Conservation (phyloP, 768 basidiomycete species). For the Pleurotus giganteus region DNA sequence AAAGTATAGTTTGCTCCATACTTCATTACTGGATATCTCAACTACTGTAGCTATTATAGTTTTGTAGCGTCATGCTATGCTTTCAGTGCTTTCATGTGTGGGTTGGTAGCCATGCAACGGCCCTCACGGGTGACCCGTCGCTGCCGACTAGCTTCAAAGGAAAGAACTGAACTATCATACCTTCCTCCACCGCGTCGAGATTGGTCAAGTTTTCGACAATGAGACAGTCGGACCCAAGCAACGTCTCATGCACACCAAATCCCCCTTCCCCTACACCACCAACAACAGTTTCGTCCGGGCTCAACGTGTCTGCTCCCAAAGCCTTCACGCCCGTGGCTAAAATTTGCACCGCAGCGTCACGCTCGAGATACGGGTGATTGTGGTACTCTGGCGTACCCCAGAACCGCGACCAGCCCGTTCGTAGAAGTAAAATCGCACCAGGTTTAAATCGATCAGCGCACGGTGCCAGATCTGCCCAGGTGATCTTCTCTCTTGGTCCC, state of each 20-base stretch:
- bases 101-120: slow-evolving; percentile 47
- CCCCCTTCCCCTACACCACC: slow-evolving; percentile 33
- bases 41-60: too few relatives aligned
- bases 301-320: slow-evolving; percentile 63
- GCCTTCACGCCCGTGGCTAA: slow-evolving; percentile 50
- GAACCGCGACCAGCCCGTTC: slow-evolving; percentile 65
- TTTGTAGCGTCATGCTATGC: neutral
- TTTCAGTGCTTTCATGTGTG: neutral
- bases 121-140: slow-evolving; percentile 74
- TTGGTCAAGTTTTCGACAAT: slow-evolving; percentile 73
- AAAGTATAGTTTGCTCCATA: slow-evolving; percentile 23
- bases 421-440: slow-evolving; percentile 51
- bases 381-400: slow-evolving; percentile 53
- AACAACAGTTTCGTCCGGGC: slow-evolving; percentile 59
- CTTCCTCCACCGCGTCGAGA: slow-evolving; percentile 37
- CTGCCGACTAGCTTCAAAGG: slow-evolving; percentile 56
- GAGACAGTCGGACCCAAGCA: slow-evolving; percentile 60
- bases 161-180: slow-evolving; percentile 50
- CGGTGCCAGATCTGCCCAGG: slow-evolving; percentile 48
- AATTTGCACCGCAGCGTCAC: slow-evolving; percentile 49
- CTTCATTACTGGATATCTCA: too few relatives aligned
- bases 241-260: slow-evolving; percentile 54
- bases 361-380: slow-evolving; percentile 63
- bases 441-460: slow-evolving; percentile 34
- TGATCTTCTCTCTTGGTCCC: slow-evolving; percentile 43